These are phyloP conservation scores for Coniella vitis DNA, from an alignment of 2,329 filamentous ascomycete genomes.

Conservation along the genomic window DNA sequence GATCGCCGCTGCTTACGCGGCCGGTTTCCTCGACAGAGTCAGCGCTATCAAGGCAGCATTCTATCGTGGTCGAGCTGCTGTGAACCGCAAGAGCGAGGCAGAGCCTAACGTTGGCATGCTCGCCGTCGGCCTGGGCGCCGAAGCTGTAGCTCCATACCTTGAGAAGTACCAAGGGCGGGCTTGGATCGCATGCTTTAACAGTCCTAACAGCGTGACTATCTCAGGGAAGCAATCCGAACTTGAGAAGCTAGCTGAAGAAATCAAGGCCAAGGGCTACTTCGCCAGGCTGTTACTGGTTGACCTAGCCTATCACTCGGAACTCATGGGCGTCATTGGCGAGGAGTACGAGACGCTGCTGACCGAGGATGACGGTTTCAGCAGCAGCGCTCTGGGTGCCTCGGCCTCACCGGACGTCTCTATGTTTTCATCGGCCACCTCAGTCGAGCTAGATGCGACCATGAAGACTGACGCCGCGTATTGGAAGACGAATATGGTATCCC, in stretches of 20 bases:
- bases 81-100: too few species aligned
- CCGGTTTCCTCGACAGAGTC: not conserved
- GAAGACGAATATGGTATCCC: conserved; percentile 24
- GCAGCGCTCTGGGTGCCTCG: not conserved
- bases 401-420: conserved; percentile 8
- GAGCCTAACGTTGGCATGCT: not conserved
- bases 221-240: conserved; percentile 25
- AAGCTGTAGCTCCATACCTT: conserved; percentile 3
- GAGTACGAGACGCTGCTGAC: conserved; percentile 17
- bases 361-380: not conserved
- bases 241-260: conserved; percentile 8
- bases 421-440: conserved; percentile 17
- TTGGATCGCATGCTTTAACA: conserved; percentile 10
- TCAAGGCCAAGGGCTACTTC: conserved; percentile 22
- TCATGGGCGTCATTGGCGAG: conserved; percentile 19
- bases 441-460: not conserved
- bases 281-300: conserved; percentile 24
- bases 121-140: not conserved
- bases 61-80: too few species aligned
- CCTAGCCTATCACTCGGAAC: conserved; percentile 26
- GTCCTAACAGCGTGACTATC: conserved; percentile 26
- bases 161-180: not conserved
- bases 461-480: conserved; percentile 20
- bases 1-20: conserved; percentile 10
- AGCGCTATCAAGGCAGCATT: not conserved